A percentile compares a stretch with the other conserved stretches of the same genome.
These are phyloP conservation scores for Capsella bursapastoris DNA, from an alignment of 345 rosid species.

Conservation along the genomic window DNA sequence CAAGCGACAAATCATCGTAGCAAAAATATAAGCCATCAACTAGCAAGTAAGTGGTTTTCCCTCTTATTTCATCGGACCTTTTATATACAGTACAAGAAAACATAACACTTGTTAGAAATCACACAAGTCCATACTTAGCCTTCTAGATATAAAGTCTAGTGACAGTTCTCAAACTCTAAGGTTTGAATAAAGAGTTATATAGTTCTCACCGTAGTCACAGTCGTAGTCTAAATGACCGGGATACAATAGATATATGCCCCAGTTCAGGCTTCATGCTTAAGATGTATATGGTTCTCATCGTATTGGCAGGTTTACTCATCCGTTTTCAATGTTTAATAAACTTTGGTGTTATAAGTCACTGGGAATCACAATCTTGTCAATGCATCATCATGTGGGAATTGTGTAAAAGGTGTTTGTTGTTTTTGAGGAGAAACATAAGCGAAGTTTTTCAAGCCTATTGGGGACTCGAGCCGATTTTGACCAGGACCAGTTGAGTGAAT, in stretches of 20 bases:
- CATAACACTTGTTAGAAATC: neutral
- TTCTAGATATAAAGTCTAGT: neutral
- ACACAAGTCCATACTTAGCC: neutral
- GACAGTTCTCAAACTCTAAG: neutral
- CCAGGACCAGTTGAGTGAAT: neutral
- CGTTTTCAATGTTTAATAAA: slow-evolving; percentile 13
- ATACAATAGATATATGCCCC: neutral
- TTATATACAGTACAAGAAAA: slow-evolving; percentile 1
- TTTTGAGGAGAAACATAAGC: slow-evolving; percentile 29
- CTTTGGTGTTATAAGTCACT: slow-evolving; percentile 26
- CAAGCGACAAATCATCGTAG: slow-evolving; percentile 51
- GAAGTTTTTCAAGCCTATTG: slow-evolving; percentile 22
- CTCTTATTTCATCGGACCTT: neutral
- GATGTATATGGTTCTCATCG: slow-evolving; percentile 11
- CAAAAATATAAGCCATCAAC: slow-evolving; percentile 16
- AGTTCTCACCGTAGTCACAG: neutral
- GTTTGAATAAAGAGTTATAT: neutral
- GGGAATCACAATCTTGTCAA: slow-evolving; percentile 34
- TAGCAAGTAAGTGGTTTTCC: slow-evolving; percentile 29
- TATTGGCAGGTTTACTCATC: slow-evolving; percentile 37
- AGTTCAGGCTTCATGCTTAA: neutral
- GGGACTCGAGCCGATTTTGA: slow-evolving; percentile 3
- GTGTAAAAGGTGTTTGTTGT: slow-evolving; percentile 29
- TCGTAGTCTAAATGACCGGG: neutral
- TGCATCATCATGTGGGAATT: slow-evolving; percentile 24